phyloP scores from a whole-genome alignment of 2,329 filamentous ascomycete species.

The Aplosporella prunicola region DNA sequence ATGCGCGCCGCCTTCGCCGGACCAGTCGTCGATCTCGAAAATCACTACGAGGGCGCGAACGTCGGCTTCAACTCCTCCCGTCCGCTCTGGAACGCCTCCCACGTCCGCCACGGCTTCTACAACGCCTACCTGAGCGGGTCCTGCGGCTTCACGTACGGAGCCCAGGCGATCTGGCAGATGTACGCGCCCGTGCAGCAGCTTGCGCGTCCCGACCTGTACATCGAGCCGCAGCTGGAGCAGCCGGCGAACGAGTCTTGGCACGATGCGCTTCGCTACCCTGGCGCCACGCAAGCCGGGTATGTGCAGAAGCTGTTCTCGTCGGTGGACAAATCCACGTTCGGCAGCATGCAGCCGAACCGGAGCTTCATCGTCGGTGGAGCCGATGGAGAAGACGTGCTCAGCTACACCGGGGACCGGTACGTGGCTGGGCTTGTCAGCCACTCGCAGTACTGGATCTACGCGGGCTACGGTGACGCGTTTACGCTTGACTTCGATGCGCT shows the following conservation, averaged over 20 bases:
- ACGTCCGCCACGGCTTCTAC: constrained; percentile 7
- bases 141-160: constrained; percentile 4
- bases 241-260: not conserved
- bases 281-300: constrained; percentile 1
- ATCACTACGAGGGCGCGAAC: constrained; percentile 4
- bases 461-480: constrained; percentile 3
- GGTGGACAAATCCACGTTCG: not conserved
- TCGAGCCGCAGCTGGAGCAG: not conserved
- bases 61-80: constrained; percentile 3
- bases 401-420: not conserved
- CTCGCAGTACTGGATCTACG: constrained; percentile 1
- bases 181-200: not conserved
- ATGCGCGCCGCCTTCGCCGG: constrained; percentile 1
- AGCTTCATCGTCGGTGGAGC: not conserved
- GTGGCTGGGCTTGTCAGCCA: not conserved
- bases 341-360: not conserved
- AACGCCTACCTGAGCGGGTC: not conserved
- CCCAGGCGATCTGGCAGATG: not conserved
- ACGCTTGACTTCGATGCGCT: not conserved
- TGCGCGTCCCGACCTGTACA: not conserved
- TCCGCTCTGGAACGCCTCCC: not conserved
- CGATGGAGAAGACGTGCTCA: not conserved
- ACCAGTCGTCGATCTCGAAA: constrained; percentile 2
- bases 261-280: not conserved
- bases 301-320: not conserved